Evolutionary conservation across 768 basidiomycete genomes (phyloP).

Genomic region (Termitomyces titanicus): DNA sequence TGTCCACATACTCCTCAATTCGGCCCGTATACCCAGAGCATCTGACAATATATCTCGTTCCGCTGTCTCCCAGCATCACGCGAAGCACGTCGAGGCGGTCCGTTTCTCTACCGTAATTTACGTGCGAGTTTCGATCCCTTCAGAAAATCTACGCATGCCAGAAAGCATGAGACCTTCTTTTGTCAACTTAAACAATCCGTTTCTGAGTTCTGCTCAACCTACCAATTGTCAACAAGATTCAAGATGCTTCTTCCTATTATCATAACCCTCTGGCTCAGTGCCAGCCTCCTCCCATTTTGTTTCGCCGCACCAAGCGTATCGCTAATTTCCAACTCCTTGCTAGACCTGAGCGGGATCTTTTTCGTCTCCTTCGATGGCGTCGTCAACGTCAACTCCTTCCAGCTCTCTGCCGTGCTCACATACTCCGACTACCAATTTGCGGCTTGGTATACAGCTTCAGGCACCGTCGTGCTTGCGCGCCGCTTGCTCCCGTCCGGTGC

Average conservation of each 20-base stretch:
- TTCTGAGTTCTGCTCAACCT: too few relatives aligned
- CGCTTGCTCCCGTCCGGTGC: conserved; percentile 35
- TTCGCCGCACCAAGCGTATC: conserved; percentile 37
- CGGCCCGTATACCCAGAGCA: conserved; percentile 5
- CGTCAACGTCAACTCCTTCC: conserved; percentile 46
- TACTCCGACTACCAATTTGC: conserved; percentile 38
- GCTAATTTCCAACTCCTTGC: conserved; percentile 31
- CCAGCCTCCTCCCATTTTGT: conserved; percentile 10
- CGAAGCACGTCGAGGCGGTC: conserved; percentile 5
- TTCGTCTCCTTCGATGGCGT: conserved; percentile 45
- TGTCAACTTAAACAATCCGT: background rate
- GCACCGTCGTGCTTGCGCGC: conserved; percentile 36
- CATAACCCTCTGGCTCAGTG: conserved; percentile 4
- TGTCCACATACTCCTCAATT: background rate
- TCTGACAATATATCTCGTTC: conserved; percentile 3
- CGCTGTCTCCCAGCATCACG: conserved; percentile 1
- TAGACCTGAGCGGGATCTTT: conserved; percentile 39
- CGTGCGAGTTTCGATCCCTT: background rate
- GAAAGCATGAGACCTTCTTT: background rate
- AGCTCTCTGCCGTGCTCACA: conserved; percentile 38
- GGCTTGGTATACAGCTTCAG: conserved; percentile 42
- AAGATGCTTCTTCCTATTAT: conserved; percentile 9
- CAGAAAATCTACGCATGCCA: background rate
- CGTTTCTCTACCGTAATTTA: conserved; percentile 4
- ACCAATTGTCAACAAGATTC: background rate